phyloP scores from a whole-genome alignment of 768 basidiomycete species.

The Macrolepiota dolichaula region DNA sequence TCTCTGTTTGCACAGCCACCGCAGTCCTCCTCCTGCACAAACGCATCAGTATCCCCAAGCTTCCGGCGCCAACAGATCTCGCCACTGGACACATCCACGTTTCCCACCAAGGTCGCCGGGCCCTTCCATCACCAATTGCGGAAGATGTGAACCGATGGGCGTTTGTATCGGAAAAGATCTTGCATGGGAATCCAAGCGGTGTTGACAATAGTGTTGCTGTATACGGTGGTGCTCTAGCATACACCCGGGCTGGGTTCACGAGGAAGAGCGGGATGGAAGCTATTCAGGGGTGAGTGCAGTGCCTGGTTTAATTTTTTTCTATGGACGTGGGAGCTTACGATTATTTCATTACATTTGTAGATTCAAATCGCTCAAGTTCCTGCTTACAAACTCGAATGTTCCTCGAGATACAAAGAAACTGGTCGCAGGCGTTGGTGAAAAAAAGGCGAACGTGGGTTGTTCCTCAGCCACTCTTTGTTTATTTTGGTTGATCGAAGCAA shows the following conservation, averaged over 20 bases:
- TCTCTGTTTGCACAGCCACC: constrained; percentile 83
- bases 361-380: constrained; percentile 86
- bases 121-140: constrained; percentile 59
- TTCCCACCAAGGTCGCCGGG: constrained; percentile 62
- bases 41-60: constrained; percentile 58
- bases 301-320: constrained; percentile 3
- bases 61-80: constrained; percentile 44
- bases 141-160: constrained; percentile 91
- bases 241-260: constrained; percentile 77
- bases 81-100: constrained; percentile 52
- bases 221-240: constrained; percentile 89
- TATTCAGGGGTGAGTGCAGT: constrained; percentile 72
- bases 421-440: constrained; percentile 82
- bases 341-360: constrained; percentile 34
- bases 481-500: background rate
- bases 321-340: background rate
- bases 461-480: background rate
- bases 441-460: constrained; percentile 54
- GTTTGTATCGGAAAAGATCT: constrained; percentile 91
- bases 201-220: constrained; percentile 95
- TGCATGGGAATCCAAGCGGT: constrained; percentile 96
- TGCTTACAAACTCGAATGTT: constrained; percentile 91
- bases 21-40: constrained; percentile 73
- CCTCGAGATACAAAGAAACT: constrained; percentile 93
- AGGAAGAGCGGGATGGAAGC: constrained; percentile 80